Percentiles rank a stretch among this genome's conserved stretches.
Conservation (phyloP, 257 asterid genomes). For the Solanum etuberosum region DNA sequence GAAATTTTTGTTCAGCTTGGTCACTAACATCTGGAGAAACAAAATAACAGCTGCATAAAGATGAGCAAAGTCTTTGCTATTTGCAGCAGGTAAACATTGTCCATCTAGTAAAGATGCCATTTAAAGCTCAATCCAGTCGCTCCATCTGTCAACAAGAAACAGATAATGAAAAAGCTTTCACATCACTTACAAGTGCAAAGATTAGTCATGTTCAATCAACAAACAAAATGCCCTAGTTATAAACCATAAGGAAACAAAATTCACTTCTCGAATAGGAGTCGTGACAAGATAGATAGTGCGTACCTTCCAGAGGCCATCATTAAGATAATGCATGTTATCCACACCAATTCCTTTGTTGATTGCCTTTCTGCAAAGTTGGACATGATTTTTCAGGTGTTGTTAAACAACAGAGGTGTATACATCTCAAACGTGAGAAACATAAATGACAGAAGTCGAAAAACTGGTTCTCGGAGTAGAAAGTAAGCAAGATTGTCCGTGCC, state of each 20-base stretch:
- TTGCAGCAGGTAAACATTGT: not conserved
- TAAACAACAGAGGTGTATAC: not conserved
- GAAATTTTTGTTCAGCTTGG: not conserved
- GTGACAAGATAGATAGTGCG: not conserved
- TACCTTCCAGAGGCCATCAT: slow-evolving; percentile 99
- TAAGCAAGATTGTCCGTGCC: not conserved
- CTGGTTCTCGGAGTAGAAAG: not conserved
- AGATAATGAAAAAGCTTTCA: not conserved
- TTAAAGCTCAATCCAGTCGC: slow-evolving; percentile 41
- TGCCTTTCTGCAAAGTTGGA: slow-evolving; percentile 42
- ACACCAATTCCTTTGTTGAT: slow-evolving; percentile 96
- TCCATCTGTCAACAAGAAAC: slow-evolving; percentile 44
- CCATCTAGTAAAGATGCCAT: not conserved
- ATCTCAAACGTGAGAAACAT: not conserved
- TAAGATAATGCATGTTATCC: slow-evolving; percentile 97
- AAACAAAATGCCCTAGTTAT: not conserved
- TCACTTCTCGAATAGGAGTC: not conserved
- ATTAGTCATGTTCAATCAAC: not conserved
- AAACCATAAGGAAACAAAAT: not conserved
- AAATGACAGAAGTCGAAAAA: not conserved
- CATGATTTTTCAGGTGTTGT: not conserved
- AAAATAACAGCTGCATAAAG: not conserved
- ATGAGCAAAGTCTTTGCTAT: not conserved
- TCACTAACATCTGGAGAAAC: not conserved
- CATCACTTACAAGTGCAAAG: not conserved